phyloP scores from a whole-genome alignment of 2,329 filamentous ascomycete genomes.

The Lachnellula suecica region DNA sequence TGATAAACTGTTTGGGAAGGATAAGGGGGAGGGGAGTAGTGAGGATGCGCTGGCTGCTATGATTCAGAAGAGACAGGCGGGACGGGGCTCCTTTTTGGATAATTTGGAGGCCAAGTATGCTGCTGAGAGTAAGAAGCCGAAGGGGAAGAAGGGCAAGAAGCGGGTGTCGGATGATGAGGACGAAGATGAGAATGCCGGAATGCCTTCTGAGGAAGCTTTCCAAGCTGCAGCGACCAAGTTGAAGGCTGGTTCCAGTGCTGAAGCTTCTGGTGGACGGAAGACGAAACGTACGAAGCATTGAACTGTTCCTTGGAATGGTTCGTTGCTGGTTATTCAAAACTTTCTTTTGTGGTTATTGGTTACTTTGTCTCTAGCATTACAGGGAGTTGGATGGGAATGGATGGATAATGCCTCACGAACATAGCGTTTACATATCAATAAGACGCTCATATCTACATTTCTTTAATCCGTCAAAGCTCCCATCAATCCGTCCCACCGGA shows the following conservation, averaged over 20 bases:
- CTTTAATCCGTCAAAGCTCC: background rate
- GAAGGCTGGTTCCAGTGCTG: slow-evolving; percentile 16
- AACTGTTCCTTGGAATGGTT: background rate
- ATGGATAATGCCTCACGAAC: background rate
- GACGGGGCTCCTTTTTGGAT: slow-evolving; percentile 66
- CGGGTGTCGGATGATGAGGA: slow-evolving; percentile 57
- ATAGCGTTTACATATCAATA: background rate
- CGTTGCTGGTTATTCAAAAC: background rate
- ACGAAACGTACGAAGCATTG: slow-evolving; percentile 26
- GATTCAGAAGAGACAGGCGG: slow-evolving; percentile 70
- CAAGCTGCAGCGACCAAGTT: slow-evolving; percentile 54
- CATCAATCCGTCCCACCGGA: background rate
- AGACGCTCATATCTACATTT: background rate
- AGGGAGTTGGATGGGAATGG: slow-evolving; percentile 8
- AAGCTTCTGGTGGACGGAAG: slow-evolving; percentile 15
- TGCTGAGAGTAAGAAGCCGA: slow-evolving; percentile 39
- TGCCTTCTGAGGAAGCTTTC: slow-evolving; percentile 61
- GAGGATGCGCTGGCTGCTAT: slow-evolving; percentile 64
- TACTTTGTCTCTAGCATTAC: slow-evolving; percentile 2
- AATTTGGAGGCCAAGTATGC: slow-evolving; percentile 76
- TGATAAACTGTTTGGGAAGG: slow-evolving; percentile 62
- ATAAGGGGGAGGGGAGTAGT: slow-evolving; percentile 45
- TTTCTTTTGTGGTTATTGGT: background rate
- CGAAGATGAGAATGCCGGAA: slow-evolving; percentile 59
- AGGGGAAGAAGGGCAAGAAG: slow-evolving; percentile 52